phyloP scores from a whole-genome alignment of 2,329 filamentous ascomycete genomes.

The Aspergillus puulaauensis region DNA sequence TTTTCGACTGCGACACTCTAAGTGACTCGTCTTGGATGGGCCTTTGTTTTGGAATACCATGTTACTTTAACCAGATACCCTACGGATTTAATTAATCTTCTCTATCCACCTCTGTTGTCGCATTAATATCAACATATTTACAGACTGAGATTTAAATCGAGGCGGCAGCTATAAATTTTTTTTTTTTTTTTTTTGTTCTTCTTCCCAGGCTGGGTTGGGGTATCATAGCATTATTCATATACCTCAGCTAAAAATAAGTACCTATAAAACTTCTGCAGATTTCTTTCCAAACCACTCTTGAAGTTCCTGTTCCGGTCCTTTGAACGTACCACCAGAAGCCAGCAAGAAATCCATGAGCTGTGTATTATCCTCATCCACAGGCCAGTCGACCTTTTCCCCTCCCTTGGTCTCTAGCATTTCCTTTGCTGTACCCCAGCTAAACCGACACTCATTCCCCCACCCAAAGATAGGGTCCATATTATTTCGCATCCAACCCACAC shows the following conservation, averaged over 20 bases:
- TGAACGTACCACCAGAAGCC: conserved; percentile 32
- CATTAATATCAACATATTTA: background rate
- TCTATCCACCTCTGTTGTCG: background rate
- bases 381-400: conserved; percentile 79
- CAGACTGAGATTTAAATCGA: too few species aligned
- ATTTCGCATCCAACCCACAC: conserved; percentile 74
- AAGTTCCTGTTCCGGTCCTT: conserved; percentile 62
- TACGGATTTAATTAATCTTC: conserved; percentile 11
- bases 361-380: conserved; percentile 67
- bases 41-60: background rate
- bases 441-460: conserved; percentile 89
- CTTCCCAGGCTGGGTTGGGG: background rate
- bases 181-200: too few species aligned
- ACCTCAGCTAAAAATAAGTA: background rate
- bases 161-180: too few species aligned
- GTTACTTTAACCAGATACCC: background rate
- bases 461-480: conserved; percentile 95
- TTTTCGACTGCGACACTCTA: conserved; percentile 66
- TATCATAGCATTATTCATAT: conserved; percentile 5
- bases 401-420: conserved; percentile 82
- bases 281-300: conserved; percentile 75
- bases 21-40: conserved; percentile 3
- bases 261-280: conserved; percentile 70
- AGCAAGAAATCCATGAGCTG: conserved; percentile 76
- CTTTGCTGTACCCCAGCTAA: conserved; percentile 94